phyloP scores from a whole-genome alignment of 345 rosid species.

The Sonneratia caseolaris region DNA sequence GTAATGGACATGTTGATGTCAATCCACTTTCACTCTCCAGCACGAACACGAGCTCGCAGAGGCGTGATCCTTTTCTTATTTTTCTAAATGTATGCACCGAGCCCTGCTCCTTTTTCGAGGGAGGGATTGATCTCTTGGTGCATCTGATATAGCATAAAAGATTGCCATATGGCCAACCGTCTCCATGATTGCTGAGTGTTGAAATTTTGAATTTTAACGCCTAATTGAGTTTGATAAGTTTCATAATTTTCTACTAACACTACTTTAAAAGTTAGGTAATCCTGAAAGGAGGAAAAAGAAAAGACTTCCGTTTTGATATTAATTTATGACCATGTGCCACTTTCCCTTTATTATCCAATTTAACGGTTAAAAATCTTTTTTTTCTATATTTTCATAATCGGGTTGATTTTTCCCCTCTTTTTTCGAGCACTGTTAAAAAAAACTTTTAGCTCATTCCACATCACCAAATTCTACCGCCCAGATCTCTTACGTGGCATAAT shows the following conservation, averaged over 20 bases:
- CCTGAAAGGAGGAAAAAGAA: neutral
- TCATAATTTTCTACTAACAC: too few species aligned
- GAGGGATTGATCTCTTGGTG: too few species aligned
- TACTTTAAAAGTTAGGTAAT: neutral
- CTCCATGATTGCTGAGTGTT: too few species aligned
- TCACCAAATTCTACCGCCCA: neutral
- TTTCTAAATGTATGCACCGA: too few species aligned
- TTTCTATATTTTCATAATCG: neutral
- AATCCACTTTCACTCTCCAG: neutral
- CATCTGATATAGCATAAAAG: too few species aligned
- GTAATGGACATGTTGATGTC: neutral
- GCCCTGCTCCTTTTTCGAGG: too few species aligned
- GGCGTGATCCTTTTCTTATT: neutral
- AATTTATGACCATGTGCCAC: neutral
- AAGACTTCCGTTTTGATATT: neutral
- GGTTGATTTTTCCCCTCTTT: neutral
- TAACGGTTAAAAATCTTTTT: neutral
- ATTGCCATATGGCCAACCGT: too few species aligned
- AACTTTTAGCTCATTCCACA: neutral
- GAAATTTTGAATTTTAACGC: too few species aligned
- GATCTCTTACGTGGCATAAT: conserved; percentile 11
- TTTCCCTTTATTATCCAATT: too few species aligned
- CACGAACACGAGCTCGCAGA: neutral
- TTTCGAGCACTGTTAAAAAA: neutral
- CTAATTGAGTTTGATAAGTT: too few species aligned